Conservation (phyloP, 106 monocot genomes). For the Allium cepa region DNA sequence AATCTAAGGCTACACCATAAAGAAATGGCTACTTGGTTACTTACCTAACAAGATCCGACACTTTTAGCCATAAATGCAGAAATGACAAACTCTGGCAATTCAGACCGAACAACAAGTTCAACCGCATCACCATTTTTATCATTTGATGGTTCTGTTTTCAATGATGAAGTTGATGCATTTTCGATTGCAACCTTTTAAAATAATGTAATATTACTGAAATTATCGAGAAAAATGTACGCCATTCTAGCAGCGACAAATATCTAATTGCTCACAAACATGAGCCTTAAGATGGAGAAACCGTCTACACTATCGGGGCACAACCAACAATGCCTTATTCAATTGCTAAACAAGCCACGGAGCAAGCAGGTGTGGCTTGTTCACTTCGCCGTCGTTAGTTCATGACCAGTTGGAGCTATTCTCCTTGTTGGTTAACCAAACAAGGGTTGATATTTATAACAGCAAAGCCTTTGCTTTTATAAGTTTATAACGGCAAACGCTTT, state of each 20-base stretch:
- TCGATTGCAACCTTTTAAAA: constrained; percentile 24
- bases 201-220: not conserved
- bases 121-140: constrained; percentile 13
- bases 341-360: no score
- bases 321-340: no score
- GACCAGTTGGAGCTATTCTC: no score
- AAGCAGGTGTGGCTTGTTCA: no score
- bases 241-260: not conserved
- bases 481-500: no score
- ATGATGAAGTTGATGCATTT: constrained; percentile 23
- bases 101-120: constrained; percentile 14
- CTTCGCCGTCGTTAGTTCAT: no score
- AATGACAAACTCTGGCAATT: constrained; percentile 28
- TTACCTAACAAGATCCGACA: constrained; percentile 55
- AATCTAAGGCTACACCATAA: not conserved
- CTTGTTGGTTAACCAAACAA: no score
- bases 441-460: no score
- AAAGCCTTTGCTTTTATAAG: no score
- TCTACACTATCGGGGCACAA: no score
- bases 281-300: constrained; percentile 31
- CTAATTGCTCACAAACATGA: constrained; percentile 21
- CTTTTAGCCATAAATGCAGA: constrained; percentile 57
- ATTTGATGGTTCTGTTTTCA: constrained; percentile 8
- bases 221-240: not conserved
- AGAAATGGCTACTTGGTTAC: not conserved